These are phyloP conservation scores for Pichia sp. DNA, from an alignment of 1,139 yeast genomes.

Conservation along the genomic window DNA sequence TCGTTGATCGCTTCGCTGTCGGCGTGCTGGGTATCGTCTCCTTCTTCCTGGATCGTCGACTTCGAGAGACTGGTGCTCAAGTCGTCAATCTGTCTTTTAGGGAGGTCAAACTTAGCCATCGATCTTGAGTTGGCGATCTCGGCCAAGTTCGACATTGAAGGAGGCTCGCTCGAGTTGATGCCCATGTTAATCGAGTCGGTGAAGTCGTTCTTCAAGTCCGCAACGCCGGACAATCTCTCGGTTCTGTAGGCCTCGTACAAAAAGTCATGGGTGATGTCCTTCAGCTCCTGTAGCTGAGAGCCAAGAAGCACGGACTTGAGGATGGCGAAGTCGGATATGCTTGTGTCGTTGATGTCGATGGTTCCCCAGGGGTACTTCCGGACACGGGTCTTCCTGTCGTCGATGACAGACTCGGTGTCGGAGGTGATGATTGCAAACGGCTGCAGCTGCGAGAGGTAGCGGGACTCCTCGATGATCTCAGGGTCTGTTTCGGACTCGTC, in stretches of 20 bases:
- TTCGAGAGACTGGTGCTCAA: constrained; percentile 7
- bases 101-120: constrained; percentile 27
- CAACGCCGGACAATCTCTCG: constrained; percentile 43
- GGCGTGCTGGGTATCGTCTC: neutral
- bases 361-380: constrained; percentile 46
- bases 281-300: constrained; percentile 74
- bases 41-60: constrained; percentile 25
- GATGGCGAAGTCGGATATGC: constrained; percentile 57
- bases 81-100: constrained; percentile 7
- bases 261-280: constrained; percentile 62
- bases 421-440: constrained; percentile 49
- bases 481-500: constrained; percentile 35
- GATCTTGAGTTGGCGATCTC: constrained; percentile 44
- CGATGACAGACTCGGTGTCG: constrained; percentile 41
- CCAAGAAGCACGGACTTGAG: constrained; percentile 65
- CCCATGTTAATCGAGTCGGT: constrained; percentile 12
- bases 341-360: constrained; percentile 42
- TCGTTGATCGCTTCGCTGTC: neutral
- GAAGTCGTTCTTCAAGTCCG: constrained; percentile 28
- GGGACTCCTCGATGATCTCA: constrained; percentile 30
- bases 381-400: constrained; percentile 32
- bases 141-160: constrained; percentile 62
- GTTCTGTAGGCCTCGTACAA: constrained; percentile 72
- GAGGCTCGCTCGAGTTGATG: constrained; percentile 32
- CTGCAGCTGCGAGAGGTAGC: constrained; percentile 35